phyloP scores from a whole-genome alignment of 495 filamentous ascomycete species.

The Penicillium subrubescens region DNA sequence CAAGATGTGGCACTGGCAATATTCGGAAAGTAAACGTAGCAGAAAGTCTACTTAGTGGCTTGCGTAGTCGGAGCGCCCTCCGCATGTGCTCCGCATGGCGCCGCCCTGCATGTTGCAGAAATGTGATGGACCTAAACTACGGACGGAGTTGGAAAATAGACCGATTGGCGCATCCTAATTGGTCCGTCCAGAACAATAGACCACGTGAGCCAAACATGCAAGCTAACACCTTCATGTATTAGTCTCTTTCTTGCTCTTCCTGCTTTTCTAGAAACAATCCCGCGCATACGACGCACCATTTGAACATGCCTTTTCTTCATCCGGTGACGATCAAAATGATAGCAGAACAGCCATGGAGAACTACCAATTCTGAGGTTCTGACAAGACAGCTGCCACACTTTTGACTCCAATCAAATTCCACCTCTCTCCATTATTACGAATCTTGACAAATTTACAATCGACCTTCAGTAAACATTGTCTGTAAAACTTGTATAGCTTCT shows the following conservation, averaged over 20 bases:
- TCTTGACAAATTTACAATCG: too few species aligned
- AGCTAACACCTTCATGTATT: neutral
- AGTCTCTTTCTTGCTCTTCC: neutral
- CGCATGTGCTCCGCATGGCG: constrained; percentile 7
- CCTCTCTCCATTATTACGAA: too few species aligned
- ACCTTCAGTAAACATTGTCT: too few species aligned
- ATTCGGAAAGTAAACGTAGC: neutral
- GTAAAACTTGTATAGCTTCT: too few species aligned
- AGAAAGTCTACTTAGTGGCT: neutral
- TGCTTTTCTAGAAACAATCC: too few species aligned
- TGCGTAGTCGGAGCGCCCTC: constrained; percentile 12
- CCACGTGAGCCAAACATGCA: neutral
- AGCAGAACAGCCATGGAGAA: too few species aligned
- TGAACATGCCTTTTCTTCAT: too few species aligned
- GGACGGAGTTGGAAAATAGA: neutral
- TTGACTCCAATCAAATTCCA: too few species aligned
- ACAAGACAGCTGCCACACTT: too few species aligned
- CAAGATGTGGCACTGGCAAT: neutral
- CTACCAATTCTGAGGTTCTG: too few species aligned
- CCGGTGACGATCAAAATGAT: too few species aligned
- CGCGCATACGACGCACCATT: too few species aligned
- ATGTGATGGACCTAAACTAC: constrained; percentile 3
- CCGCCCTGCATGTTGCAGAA: constrained; percentile 10
- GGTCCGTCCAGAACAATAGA: constrained; percentile 3
- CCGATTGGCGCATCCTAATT: constrained; percentile 4